Evolutionary conservation across 2,329 filamentous ascomycete genomes (phyloP), one percentile per base, ranked within the genome.

Genomic region (Lachnellula cervina): DNA sequence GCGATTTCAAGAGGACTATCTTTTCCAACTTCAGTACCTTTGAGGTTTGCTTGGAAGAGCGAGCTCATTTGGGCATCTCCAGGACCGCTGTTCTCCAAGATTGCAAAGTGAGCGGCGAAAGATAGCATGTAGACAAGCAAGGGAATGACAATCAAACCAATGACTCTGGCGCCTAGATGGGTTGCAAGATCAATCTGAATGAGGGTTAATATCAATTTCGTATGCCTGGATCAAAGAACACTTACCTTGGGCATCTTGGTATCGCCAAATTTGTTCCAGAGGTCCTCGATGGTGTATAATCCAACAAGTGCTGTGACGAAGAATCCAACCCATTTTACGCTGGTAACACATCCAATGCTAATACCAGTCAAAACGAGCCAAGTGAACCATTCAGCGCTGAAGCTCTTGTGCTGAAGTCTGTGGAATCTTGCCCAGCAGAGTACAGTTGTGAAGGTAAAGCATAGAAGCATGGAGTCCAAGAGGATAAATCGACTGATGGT

Each of bases 51-150:
- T 73, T 99, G 94, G 82, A 99, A 99, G 50, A 99, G 83, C 25
- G 94, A 99, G 76, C 92, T 97, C 94, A 99, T 99, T 75, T 99
- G 94, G n/a, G 94, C 94, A 76, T 99, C 94, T 53, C 94, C 94
- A 7, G 95, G 94, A 19, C 94, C 94, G 66, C 87, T 93, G 75
- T 90, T 93, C 73, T 95, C 90, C 56, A 99, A 82, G 60, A 99
- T 90, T 60, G 90, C 80, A 73, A 99, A 99, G 75, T 99, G 94
- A 52, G 96, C 75, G 66, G 89, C 95, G 73, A 99, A 99, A 44
- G 91, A 96, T 71, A 97, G 86, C 75, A 97, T 86, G 77, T 99
- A 99, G 66, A 99, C 90, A 56, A 93, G 76, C 69, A 95, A 78
- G 6, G 94, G 94, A 50, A 99, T 81, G 59, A 96, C 70, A 60